These are phyloP conservation scores for Populus hybrid DNA, from an alignment of 441 rosid species.

Conservation along the genomic window DNA sequence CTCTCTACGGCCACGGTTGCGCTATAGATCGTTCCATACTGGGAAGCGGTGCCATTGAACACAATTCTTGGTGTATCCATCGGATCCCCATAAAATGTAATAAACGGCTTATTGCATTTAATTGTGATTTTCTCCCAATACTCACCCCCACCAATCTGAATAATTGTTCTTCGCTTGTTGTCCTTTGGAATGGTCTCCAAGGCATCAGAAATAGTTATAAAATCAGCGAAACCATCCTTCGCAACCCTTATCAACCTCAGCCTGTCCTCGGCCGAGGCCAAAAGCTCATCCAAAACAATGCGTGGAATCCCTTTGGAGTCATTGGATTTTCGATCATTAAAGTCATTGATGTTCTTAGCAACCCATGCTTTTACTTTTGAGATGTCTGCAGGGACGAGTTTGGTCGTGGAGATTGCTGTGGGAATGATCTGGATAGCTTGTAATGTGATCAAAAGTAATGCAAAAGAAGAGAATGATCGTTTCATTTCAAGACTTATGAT, in stretches of 20 bases:
- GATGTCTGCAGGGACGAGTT: slow-evolving; percentile 3
- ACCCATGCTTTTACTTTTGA: slow-evolving; percentile 25
- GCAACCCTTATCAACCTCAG: slow-evolving; percentile 26
- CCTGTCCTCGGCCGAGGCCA: slow-evolving; percentile 22
- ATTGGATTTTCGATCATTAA: not conserved
- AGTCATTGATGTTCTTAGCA: slow-evolving; percentile 16
- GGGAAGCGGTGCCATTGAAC: slow-evolving; percentile 30
- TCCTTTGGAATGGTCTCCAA: slow-evolving; percentile 30
- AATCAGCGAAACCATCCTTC: slow-evolving; percentile 26
- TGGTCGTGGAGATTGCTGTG: slow-evolving; percentile 1
- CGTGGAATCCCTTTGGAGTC: not conserved
- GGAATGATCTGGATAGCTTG: not conserved
- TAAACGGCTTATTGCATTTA: slow-evolving; percentile 22
- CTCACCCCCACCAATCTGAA: slow-evolving; percentile 31
- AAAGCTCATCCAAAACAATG: slow-evolving; percentile 21
- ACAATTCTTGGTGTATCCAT: slow-evolving; percentile 24
- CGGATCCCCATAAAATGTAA: slow-evolving; percentile 35
- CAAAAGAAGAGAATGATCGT: not conserved
- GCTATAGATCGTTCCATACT: slow-evolving; percentile 42
- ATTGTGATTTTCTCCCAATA: slow-evolving; percentile 41
- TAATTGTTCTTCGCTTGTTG: slow-evolving; percentile 27
- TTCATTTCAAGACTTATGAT: not conserved
- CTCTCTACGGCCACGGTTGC: slow-evolving; percentile 40
- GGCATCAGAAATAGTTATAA: slow-evolving; percentile 32
- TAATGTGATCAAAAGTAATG: not conserved